Evolutionary conservation across 106 monocot genomes (phyloP).

Genomic region (Dendrobium catenatum): DNA sequence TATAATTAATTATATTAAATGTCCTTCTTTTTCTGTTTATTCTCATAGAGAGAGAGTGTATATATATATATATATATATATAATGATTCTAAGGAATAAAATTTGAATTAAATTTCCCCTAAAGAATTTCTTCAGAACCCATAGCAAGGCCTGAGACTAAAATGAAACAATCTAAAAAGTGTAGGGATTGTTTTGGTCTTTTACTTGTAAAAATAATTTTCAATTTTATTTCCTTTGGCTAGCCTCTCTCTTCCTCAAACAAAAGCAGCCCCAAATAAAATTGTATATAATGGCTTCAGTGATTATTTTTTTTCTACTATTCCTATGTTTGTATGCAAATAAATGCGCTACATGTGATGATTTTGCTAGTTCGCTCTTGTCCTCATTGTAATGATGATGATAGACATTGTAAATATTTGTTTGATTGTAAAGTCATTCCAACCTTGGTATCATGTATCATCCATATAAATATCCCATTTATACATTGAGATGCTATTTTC

Average conservation of each 20-base stretch:
- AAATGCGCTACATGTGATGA: not conserved
- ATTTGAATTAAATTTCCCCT: too few species aligned
- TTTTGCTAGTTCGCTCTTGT: not conserved
- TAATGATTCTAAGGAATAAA: too few species aligned
- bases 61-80: too few species aligned
- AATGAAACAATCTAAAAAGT: too few species aligned
- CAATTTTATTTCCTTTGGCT: not conserved
- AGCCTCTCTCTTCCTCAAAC: not conserved
- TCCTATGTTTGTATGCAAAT: constrained; percentile 1
- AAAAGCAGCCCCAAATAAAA: not conserved
- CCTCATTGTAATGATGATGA: not conserved
- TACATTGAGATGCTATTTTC: not conserved
- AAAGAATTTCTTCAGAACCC: too few species aligned
- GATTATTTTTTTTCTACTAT: not conserved
- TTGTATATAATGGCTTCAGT: not conserved
- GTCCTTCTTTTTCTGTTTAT: too few species aligned
- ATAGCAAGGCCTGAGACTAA: too few species aligned
- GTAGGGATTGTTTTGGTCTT: too few species aligned
- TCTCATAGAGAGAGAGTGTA: too few species aligned
- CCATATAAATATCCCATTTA: not conserved
- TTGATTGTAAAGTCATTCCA: not conserved
- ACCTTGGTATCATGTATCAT: not conserved
- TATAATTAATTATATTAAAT: too few species aligned
- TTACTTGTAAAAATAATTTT: not conserved
- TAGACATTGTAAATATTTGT: not conserved